Base-by-base conservation (phyloP, 2,329 filamentous ascomycete species). In the Emmonsiellopsis sp. region DNA sequence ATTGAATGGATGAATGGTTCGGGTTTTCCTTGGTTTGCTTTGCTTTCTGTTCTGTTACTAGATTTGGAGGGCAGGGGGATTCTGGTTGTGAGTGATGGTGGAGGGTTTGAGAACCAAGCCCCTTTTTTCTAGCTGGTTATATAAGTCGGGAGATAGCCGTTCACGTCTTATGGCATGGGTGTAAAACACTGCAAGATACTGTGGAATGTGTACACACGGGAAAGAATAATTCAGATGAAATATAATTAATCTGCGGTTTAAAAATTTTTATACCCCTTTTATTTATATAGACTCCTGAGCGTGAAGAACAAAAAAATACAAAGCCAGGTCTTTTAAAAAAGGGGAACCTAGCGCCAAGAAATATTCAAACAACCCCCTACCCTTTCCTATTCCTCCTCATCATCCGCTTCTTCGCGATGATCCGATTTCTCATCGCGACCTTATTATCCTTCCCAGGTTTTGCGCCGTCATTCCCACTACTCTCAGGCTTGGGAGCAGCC, bases 391-490 rank as follows among this genome's bases (percentile, higher is more conserved):
- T 65, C 59, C 74, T 76, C 52, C 89, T 82, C 76, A 86, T 80
- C 74, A 86, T 81, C 58, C 89, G 79, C 76, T 95, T 96, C 70
- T 88, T 85, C 48, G 83, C 85, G 69, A 95, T 94, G 64, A 96
- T 87, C 64, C 84, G 85, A 64, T 89, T 87, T 58, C 81, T 73
- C 66, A 79, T 81, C 30, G 80, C 79, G 52, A 82, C 73, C 57
- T 76, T 79, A 62, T 83, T 79, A 48, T 75, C 70, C 35, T 74
- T 70, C 35, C 70, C 69, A 13, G 67, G 48, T 13, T 59, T 58
- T n/a, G 43, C 47, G n/a, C 63, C 62, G 7, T 49, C 46, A 13
- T 60, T 56, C 26, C 56, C 62, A 16, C 60, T 61, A 30, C 58
- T 57, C 20, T 55, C 35, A 13, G 38, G 55, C 32, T 48, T 50